Conservation (phyloP, 805 yeast genomes). For the Brettanomyces bruxellensis region DNA sequence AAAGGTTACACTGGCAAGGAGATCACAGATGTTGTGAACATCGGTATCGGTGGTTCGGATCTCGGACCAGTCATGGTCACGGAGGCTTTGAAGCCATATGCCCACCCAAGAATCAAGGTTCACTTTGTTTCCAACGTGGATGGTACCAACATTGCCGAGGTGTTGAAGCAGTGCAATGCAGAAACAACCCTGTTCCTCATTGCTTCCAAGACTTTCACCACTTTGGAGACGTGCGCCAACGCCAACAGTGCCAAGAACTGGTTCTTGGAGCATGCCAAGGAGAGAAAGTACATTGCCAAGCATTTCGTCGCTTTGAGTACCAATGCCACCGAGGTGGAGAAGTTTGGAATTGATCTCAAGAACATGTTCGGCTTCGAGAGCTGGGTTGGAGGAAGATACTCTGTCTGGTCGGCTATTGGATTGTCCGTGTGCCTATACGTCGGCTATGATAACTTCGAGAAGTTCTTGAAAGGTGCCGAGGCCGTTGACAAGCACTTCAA, state of each 20-base stretch:
- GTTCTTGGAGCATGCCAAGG: slow-evolving; percentile 63
- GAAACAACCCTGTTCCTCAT: slow-evolving; percentile 89
- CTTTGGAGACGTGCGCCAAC: slow-evolving; percentile 96
- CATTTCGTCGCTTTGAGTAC: slow-evolving; percentile 97
- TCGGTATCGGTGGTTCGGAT: slow-evolving; percentile 99
- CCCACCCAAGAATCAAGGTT: slow-evolving; percentile 61
- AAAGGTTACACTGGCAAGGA: slow-evolving; percentile 93
- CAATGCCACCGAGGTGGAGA: slow-evolving; percentile 81
- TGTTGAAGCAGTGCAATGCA: slow-evolving; percentile 65
- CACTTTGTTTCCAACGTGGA: slow-evolving; percentile 98
- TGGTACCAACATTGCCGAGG: slow-evolving; percentile 95
- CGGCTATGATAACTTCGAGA: slow-evolving; percentile 90
- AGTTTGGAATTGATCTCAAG: slow-evolving; percentile 94
- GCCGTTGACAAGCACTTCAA: slow-evolving; percentile 90
- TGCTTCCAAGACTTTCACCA: slow-evolving; percentile 97
- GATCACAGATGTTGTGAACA: slow-evolving; percentile 91
- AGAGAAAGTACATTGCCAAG: slow-evolving; percentile 73
- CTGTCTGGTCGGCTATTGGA: slow-evolving; percentile 99
- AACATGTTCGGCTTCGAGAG: slow-evolving; percentile 98
- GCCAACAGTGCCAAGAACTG: slow-evolving; percentile 93
- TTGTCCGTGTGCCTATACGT: slow-evolving; percentile 89
- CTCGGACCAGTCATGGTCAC: slow-evolving; percentile 99
- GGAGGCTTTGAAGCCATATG: slow-evolving; percentile 90
- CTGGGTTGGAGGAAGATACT: slow-evolving; percentile 99
- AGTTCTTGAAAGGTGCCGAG: slow-evolving; percentile 94